phyloP scores from a whole-genome alignment of 345 rosid species.

The Gossypium raimondii region DNA sequence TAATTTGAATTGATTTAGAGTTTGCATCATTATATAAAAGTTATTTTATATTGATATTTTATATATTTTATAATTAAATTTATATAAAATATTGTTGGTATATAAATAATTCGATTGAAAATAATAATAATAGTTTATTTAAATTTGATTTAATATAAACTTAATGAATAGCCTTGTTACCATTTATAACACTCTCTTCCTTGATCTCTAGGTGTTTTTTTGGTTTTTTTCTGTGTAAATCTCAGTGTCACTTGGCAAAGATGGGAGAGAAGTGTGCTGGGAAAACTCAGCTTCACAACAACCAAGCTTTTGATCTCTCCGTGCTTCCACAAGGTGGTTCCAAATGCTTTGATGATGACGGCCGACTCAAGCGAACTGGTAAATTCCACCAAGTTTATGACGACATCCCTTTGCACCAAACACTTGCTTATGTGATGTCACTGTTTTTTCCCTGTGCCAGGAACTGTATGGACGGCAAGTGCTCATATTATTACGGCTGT shows the following conservation, averaged over 20 bases:
- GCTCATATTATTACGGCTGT: constrained; percentile 48
- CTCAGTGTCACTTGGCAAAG: constrained; percentile 4
- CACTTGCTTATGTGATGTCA: not conserved
- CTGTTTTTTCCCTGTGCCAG: constrained; percentile 13
- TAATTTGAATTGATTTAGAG: too few species aligned
- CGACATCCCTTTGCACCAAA: not conserved
- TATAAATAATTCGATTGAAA: too few species aligned
- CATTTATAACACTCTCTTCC: too few species aligned
- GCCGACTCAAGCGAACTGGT: constrained; percentile 71
- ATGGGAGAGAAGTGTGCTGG: constrained; percentile 26
- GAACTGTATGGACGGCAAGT: constrained; percentile 43
- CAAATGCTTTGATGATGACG: constrained; percentile 76
- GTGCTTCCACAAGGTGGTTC: constrained; percentile 39
- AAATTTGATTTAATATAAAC: too few species aligned
- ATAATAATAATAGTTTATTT: too few species aligned
- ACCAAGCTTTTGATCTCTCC: constrained; percentile 34
- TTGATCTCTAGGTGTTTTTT: too few species aligned
- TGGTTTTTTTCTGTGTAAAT: too few species aligned
- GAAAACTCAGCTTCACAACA: constrained; percentile 21
- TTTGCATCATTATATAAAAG: too few species aligned
- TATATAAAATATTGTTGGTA: too few species aligned
- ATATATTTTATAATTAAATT: too few species aligned
- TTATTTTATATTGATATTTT: too few species aligned
- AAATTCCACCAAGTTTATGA: not conserved
- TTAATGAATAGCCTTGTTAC: too few species aligned